Conservation (phyloP, 2,329 filamentous ascomycete genomes). For the Mycosphaerella arachidis region DNA sequence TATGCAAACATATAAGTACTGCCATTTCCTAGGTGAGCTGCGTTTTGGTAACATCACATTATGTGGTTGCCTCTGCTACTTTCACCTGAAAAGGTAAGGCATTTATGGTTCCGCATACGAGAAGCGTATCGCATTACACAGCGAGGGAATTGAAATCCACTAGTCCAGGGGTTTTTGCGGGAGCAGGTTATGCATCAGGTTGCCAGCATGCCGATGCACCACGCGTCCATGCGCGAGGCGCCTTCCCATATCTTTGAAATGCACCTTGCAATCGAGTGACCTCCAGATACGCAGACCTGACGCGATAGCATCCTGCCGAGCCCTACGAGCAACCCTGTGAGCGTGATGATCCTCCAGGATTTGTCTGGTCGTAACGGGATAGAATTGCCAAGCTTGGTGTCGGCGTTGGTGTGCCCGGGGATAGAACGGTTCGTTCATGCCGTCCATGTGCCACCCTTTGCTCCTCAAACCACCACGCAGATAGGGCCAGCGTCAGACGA, state of each 20-base stretch:
- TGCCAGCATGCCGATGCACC: background rate
- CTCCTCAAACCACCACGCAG: background rate
- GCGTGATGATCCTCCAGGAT: background rate
- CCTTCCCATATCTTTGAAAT: background rate
- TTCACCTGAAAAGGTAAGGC: background rate
- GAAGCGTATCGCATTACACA: background rate
- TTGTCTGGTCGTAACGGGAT: background rate
- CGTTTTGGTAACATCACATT: background rate
- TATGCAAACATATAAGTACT: background rate
- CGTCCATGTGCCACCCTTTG: background rate
- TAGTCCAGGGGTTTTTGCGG: background rate
- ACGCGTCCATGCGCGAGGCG: background rate
- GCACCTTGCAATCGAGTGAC: background rate
- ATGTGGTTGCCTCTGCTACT: background rate
- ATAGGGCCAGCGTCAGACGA: background rate
- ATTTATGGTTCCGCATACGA: background rate
- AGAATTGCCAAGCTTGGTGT: too few relatives aligned
- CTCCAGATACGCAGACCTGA: background rate
- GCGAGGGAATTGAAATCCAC: background rate
- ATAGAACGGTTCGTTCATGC: background rate
- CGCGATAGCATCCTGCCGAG: background rate
- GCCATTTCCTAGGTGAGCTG: background rate
- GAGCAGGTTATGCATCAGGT: background rate
- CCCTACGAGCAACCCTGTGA: background rate
- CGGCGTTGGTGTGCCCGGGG: too few relatives aligned